Evolutionary conservation across 306 rosid species (phyloP), one percentile per base, ranked within the genome.

Genomic region (Lablab purpureus): DNA sequence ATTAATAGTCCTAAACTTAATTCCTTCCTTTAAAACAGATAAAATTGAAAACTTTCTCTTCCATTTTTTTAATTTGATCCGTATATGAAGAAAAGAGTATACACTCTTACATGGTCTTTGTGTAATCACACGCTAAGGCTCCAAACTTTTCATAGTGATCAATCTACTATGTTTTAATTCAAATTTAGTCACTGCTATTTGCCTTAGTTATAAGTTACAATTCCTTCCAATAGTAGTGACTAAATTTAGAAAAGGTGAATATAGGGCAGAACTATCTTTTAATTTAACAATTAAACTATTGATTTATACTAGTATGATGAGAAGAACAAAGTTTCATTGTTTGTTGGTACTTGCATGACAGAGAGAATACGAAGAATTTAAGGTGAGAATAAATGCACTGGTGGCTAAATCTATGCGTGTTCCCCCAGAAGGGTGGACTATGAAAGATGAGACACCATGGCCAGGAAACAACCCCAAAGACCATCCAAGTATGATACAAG

Each of bases 401-500:
- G 99, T 92, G 78, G 99, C 98, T 12, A 95, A 93, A 79, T 88
- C 93, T 71, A 21, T 77, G 78, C 90, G 96, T 78, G 85, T 87
- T 84, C 98, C 99, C 12, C 64, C 83, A 23, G 99, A 91, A 85
- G 99, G 99, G 67, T 95, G 99, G 99, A 93, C 91, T 32, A 88
- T 95, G 99, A 90, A 93, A 89, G 99, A 95, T 78, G 99, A 95
- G 80, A 95, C 98, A 52, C 97, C 99, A 72, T 95, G 99, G 99
- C 99, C 99, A 0, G 99, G 99, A 71, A 94, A 94, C 91, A 94
- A 94, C 74, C 73, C 92, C 47, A 91, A 83, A 73, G 99, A 95
- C 84, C 99, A 95, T 77, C 99, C 98, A 11, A 90, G 97, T 66
- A 92, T 95, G 99, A 93, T 95, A 82, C 99, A 95, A 77, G 90